phyloP scores from a whole-genome alignment of 1,284 basidiomycete species.

The Gastroboletus turbinatus region DNA sequence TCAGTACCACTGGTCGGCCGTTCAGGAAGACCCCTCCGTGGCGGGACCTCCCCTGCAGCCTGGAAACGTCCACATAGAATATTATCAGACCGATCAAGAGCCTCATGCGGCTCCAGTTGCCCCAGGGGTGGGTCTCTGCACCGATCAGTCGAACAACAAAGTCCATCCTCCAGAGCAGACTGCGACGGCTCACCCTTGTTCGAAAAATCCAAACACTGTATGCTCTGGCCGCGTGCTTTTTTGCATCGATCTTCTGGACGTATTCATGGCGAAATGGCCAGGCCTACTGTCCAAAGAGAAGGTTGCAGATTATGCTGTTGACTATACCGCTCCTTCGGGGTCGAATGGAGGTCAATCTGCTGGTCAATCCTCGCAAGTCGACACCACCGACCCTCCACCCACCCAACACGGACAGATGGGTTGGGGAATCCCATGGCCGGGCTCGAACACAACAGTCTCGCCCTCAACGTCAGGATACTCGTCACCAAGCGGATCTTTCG shows the following conservation, averaged over 20 bases:
- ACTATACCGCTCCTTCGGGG: no score
- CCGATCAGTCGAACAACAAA: neutral
- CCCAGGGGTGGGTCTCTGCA: neutral
- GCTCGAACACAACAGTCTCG: neutral
- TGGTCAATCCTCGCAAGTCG: neutral
- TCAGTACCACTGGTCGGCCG: neutral
- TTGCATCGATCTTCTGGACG: neutral
- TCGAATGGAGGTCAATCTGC: neutral
- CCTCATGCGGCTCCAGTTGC: neutral
- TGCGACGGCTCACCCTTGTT: neutral
- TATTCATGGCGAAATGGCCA: fast-evolving
- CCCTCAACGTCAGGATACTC: neutral
- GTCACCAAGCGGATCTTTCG: neutral
- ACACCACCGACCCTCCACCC: neutral
- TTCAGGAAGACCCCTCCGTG: neutral
- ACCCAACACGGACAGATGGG: neutral
- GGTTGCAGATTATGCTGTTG: fast-evolving
- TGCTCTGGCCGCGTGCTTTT: neutral
- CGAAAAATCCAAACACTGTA: fast-evolving
- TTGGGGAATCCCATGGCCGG: neutral
- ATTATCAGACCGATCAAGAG: neutral
- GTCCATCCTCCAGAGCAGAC: no score
- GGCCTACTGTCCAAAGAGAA: neutral
- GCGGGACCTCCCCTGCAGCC: neutral
- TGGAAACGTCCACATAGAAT: neutral